Evolutionary conservation across 140 eudicot species (phyloP), one percentile per base, ranked within the genome.

Genomic region (Oenanthe javanica): DNA sequence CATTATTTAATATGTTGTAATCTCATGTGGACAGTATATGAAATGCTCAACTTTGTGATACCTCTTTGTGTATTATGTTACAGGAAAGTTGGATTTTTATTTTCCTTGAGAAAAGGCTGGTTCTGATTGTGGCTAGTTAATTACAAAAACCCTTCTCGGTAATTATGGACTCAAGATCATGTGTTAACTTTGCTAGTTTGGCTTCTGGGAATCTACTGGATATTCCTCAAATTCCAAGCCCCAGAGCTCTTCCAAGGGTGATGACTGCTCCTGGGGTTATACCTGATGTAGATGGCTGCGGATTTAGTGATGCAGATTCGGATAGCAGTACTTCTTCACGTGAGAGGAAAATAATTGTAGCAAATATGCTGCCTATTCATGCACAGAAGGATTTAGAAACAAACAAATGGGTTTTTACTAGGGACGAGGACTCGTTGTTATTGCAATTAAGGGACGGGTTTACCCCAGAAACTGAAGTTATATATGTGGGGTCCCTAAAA

Each of bases 301-400:
- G 74, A 63, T 63, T 80, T 73, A 86, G 82, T 81, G 92, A 89
- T 51, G 88, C 76, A 8, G 92, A 89, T 57, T 81, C 88, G 9
- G 94, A 88, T 81, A 82, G 83, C 80, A 70, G 88, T 46, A 80
- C 94, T 66, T 75, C 91, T 16, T 79, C 78, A 74, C 88, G 87
- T 43, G 94, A 89, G 77, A 82, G 97, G 75, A 91, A 91, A 87
- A 91, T 93, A 40, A 79, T 93, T 11, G 98, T 93, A 72, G 93
- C 98, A 21, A 93, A 93, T 69, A 89, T 88, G 98, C 78, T 93
- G 80, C 98, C 98, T 21, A 79, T 93, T 85, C 86, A 88, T 54
- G 89, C 92, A 36, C 92, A 86, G 38, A 88, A 84, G 78, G 97
- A 91, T 52, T 66, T 82, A 6, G 90, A 81, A 72, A 91, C 91